A percentile compares a stretch with the other conserved stretches of the same genome.
Evolutionary conservation across 257 asterid genomes (phyloP).

Genomic region (Plantago major): DNA sequence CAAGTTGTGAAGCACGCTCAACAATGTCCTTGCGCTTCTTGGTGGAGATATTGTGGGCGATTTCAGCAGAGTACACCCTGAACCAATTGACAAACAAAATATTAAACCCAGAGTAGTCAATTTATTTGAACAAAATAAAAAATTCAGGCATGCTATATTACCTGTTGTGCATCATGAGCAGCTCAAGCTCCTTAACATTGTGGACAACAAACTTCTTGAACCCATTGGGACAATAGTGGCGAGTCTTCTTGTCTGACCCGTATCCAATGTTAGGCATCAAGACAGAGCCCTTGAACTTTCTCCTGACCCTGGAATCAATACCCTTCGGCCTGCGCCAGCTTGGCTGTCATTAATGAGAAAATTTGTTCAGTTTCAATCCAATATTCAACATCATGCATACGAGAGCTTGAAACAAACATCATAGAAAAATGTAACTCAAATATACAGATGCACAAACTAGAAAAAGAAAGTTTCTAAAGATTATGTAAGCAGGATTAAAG

Average conservation of each 20-base stretch:
- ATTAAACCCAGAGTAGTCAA: too few species aligned
- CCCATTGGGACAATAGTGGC: conserved; percentile 62
- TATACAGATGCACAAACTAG: too few species aligned
- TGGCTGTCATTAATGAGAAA: conserved; percentile 16
- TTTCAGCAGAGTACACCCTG: conserved; percentile 51
- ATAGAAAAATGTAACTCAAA: too few species aligned
- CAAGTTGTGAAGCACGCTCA: conserved; percentile 42
- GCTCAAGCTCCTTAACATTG: conserved; percentile 52
- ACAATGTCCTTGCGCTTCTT: conserved; percentile 46
- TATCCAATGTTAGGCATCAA: conserved; percentile 74
- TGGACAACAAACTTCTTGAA: conserved; percentile 68
- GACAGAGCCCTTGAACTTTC: conserved; percentile 67
- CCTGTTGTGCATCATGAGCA: conserved; percentile 76
- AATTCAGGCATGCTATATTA: too few species aligned
- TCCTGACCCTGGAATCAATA: conserved; percentile 65
- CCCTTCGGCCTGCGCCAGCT: conserved; percentile 77
- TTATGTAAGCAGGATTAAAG: conserved; percentile 36
- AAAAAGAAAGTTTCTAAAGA: neutral
- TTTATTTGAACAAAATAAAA: too few species aligned
- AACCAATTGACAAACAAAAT: neutral
- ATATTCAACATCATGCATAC: neutral
- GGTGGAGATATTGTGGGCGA: conserved; percentile 42
- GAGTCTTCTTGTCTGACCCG: conserved; percentile 65
- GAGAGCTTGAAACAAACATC: neutral
- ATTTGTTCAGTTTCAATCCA: neutral